phyloP scores from a whole-genome alignment of 371 early-diverging fungal species.

The Encephalitozoon intestinalis region DNA sequence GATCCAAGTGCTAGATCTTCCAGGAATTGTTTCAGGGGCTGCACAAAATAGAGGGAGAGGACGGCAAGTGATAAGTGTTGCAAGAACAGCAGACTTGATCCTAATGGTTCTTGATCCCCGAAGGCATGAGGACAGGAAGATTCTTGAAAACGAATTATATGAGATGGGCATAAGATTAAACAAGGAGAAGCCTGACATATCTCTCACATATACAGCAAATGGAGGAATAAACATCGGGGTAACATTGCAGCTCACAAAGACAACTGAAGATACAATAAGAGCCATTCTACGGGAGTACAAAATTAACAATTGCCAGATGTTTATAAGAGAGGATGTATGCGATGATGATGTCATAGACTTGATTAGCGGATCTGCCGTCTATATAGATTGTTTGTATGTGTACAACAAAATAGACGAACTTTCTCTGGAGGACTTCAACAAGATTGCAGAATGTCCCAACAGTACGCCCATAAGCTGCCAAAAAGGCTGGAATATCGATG shows the following conservation, averaged over 20 bases:
- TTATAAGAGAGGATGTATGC: constrained; percentile 53
- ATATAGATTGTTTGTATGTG: constrained; percentile 53
- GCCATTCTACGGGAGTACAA: constrained; percentile 55
- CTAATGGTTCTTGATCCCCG: constrained; percentile 52
- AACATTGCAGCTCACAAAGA: constrained; percentile 31
- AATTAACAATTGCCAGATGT: constrained; percentile 51
- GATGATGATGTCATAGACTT: constrained; percentile 58
- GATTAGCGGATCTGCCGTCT: constrained; percentile 44
- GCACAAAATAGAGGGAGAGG: constrained; percentile 57
- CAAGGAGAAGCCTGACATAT: constrained; percentile 52
- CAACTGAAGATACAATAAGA: constrained; percentile 51
- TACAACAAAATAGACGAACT: constrained; percentile 59
- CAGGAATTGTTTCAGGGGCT: constrained; percentile 59
- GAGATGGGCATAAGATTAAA: constrained; percentile 59
- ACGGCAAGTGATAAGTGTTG: constrained; percentile 55
- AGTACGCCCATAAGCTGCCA: constrained; percentile 52
- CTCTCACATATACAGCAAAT: constrained; percentile 33
- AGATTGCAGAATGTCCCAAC: constrained; percentile 37
- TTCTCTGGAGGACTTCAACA: constrained; percentile 47
- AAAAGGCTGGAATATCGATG: constrained; percentile 57
- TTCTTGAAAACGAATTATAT: constrained; percentile 52
- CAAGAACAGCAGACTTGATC: constrained; percentile 56
- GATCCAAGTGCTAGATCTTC: constrained; percentile 59
- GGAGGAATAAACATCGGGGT: constrained; percentile 52
- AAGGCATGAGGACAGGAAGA: constrained; percentile 45